Conservation (phyloP, 108 stramenopile species). For the Cyclotella kingstonii region DNA sequence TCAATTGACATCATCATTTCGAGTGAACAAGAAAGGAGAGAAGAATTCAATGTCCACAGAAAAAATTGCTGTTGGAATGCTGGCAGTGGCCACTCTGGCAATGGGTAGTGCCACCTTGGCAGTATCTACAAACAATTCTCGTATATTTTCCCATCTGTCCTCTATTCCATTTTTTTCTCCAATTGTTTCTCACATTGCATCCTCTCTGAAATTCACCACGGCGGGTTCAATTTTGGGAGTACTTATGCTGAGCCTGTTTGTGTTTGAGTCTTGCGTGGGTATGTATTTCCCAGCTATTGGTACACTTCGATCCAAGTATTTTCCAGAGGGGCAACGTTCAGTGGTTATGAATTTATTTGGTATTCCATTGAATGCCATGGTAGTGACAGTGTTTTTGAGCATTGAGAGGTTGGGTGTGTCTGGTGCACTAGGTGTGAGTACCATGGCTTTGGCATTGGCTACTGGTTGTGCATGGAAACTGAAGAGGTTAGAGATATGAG, state of each 20-base stretch:
- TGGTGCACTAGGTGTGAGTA: constrained; percentile 77
- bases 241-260: constrained; percentile 73
- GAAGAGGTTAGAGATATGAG: constrained; percentile 25
- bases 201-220: constrained; percentile 30
- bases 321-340: constrained; percentile 91
- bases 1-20: constrained; percentile 47
- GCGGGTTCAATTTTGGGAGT: constrained; percentile 38
- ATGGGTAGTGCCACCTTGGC: constrained; percentile 80
- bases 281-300: constrained; percentile 96
- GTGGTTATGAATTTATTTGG: constrained; percentile 98
- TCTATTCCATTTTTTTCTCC: constrained; percentile 35
- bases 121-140: constrained; percentile 12
- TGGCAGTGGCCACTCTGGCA: constrained; percentile 74
- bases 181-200: constrained; percentile 34
- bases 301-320: constrained; percentile 91
- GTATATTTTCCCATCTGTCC: constrained; percentile 13
- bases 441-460: constrained; percentile 77
- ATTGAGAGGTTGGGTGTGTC: constrained; percentile 80
- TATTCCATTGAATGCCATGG: constrained; percentile 92
- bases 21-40: constrained; percentile 39
- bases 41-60: constrained; percentile 69
- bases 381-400: constrained; percentile 85
- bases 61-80: constrained; percentile 69
- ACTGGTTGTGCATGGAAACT: constrained; percentile 68
- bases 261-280: constrained; percentile 96